A percentile compares a stretch with the other conserved stretches of the same genome.
Conservation (phyloP, 106 monocot genomes). For the Gastrodia elata region DNA sequence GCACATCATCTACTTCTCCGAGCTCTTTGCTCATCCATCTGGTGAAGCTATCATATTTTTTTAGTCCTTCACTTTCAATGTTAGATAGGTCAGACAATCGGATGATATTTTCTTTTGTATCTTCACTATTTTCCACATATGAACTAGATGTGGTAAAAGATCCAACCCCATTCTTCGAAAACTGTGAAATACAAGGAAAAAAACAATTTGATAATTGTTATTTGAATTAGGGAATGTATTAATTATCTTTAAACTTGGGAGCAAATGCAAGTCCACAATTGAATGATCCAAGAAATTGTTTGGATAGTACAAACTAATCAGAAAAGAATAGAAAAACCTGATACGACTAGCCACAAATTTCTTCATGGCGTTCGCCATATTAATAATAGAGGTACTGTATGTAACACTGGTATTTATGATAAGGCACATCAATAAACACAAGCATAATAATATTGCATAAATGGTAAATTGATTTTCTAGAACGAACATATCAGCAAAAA, state of each 20-base stretch:
- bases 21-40: constrained; percentile 97
- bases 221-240: not conserved
- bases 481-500: no score
- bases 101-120: not conserved
- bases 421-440: no score
- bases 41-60: constrained; percentile 87
- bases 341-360: no score
- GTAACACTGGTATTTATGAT: no score
- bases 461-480: no score
- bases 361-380: no score
- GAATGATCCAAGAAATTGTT: not conserved
- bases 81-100: constrained; percentile 26
- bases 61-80: constrained; percentile 53
- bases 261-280: not conserved
- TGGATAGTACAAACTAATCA: not conserved
- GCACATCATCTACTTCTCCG: constrained; percentile 57
- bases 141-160: not conserved
- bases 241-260: not conserved
- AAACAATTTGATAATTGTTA: not conserved
- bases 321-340: no score
- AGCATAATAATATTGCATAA: no score
- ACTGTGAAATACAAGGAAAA: not conserved
- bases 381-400: no score
- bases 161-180: not conserved
- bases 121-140: not conserved